Percentiles rank a stretch among this genome's conserved stretches.
Conservation (phyloP, 176 grass and related monocot species). For the Juncus inflexus region DNA sequence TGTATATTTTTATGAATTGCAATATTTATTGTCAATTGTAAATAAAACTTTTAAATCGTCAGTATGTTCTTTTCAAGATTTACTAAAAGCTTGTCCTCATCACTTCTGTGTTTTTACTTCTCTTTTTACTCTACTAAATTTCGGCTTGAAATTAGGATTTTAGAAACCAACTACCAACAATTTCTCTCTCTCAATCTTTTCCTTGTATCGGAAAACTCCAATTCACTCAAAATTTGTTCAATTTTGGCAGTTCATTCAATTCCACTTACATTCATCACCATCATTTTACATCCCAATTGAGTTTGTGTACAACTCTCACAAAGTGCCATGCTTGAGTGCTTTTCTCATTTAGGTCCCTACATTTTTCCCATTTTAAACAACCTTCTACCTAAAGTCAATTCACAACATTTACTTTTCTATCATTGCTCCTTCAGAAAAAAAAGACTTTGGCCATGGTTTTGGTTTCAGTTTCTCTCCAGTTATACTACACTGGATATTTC, state of each 20-base stretch:
- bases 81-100: no score
- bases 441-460: not conserved
- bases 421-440: slow-evolving; percentile 17
- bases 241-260: slow-evolving; percentile 24
- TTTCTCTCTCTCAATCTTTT: slow-evolving; percentile 20
- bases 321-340: slow-evolving; percentile 17
- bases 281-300: slow-evolving; percentile 21
- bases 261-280: slow-evolving; percentile 18
- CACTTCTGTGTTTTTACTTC: no score
- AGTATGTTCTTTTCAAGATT: no score
- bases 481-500: no score
- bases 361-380: slow-evolving; percentile 18
- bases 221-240: slow-evolving; percentile 17
- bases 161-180: slow-evolving; percentile 13
- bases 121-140: not conserved
- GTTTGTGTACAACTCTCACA: slow-evolving; percentile 6
- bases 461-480: not conserved
- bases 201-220: slow-evolving; percentile 31
- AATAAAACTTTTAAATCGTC: no score
- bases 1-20: no score
- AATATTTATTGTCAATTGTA: no score
- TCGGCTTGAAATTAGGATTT: slow-evolving; percentile 5
- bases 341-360: slow-evolving; percentile 17
- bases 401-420: slow-evolving; percentile 27
- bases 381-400: slow-evolving; percentile 17